These are phyloP conservation scores for Venturia effusa DNA, from an alignment of 2,329 filamentous ascomycete species.

Conservation along the genomic window DNA sequence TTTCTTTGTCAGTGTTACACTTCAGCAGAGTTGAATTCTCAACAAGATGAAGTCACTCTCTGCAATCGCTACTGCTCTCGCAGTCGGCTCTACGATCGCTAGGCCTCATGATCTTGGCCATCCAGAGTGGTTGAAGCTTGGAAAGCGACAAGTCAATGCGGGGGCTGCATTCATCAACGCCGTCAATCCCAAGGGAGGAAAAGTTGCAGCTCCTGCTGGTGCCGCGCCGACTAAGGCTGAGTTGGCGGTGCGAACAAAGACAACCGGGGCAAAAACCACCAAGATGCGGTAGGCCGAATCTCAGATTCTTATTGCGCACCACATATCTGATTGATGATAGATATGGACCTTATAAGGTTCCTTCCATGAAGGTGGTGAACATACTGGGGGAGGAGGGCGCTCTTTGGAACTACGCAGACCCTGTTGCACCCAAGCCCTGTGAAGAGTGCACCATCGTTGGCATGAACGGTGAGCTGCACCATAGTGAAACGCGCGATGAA, in stretches of 20 bases:
- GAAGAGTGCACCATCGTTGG: constrained; percentile 8
- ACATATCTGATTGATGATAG: constrained; percentile 1
- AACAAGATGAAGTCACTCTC: not conserved
- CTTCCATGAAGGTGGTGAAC: constrained; percentile 3
- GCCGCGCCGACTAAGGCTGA: not conserved
- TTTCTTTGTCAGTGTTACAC: not conserved
- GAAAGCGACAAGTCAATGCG: not conserved
- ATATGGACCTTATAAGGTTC: constrained; percentile 11
- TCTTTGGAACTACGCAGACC: constrained; percentile 11
- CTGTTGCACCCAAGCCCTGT: constrained; percentile 4
- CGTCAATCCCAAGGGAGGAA: not conserved
- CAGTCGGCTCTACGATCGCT: not conserved
- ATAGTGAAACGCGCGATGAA: not conserved
- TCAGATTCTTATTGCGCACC: not conserved
- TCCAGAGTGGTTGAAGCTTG: not conserved
- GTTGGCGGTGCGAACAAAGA: not conserved
- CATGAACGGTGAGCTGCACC: not conserved
- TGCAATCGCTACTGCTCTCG: not conserved
- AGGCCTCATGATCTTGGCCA: not conserved
- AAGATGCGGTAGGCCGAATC: constrained; percentile 3
- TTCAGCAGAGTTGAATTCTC: not conserved
- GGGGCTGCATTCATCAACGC: not conserved
- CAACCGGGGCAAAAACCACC: not conserved
- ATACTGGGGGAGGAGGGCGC: constrained; percentile 6
- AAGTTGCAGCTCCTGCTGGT: constrained; percentile 3